Percentiles rank a stretch among this genome's conserved stretches.
Evolutionary conservation across 2,329 filamentous ascomycete species (phyloP).

Genomic region (Phaeosphaeriaceae sp.): DNA sequence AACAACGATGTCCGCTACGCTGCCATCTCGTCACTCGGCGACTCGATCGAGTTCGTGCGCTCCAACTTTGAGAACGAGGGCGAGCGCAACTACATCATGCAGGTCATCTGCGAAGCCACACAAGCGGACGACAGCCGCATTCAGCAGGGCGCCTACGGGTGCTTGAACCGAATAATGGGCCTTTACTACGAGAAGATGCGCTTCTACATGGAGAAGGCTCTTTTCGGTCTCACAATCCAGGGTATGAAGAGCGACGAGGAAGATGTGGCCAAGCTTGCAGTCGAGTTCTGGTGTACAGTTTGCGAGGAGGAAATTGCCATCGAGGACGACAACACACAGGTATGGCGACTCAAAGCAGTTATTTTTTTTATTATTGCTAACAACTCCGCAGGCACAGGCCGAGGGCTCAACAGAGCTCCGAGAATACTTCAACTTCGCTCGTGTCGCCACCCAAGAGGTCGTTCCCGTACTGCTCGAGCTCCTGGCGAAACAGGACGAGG

Average conservation of each 20-base stretch:
- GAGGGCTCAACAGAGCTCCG: constrained; percentile 85
- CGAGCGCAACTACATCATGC: constrained; percentile 99
- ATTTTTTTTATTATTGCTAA: constrained; percentile 1
- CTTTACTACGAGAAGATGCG: constrained; percentile 99
- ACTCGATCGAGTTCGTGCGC: constrained; percentile 96
- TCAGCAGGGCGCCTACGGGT: constrained; percentile 95
- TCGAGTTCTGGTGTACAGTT: constrained; percentile 99
- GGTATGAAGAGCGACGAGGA: constrained; percentile 99
- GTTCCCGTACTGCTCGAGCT: constrained; percentile 89
- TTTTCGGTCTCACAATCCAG: constrained; percentile 95
- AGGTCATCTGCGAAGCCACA: constrained; percentile 98
- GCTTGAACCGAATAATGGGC: constrained; percentile 97
- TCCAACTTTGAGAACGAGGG: constrained; percentile 99
- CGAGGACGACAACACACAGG: constrained; percentile 92
- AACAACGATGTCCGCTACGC: constrained; percentile 91
- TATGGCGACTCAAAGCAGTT: constrained; percentile 47
- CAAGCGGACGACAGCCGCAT: constrained; percentile 91
- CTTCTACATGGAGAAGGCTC: constrained; percentile 99
- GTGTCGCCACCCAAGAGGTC: constrained; percentile 91
- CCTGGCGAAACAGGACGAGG: constrained; percentile 96
- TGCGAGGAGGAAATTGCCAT: constrained; percentile 98
- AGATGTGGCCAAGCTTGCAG: constrained; percentile 95
- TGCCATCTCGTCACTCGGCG: constrained; percentile 91
- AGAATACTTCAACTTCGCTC: constrained; percentile 94
- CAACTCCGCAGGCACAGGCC: constrained; percentile 57